These are phyloP conservation scores for Vairimorpha ceranae DNA, from an alignment of 371 early-diverging fungal genomes.

Conservation along the genomic window DNA sequence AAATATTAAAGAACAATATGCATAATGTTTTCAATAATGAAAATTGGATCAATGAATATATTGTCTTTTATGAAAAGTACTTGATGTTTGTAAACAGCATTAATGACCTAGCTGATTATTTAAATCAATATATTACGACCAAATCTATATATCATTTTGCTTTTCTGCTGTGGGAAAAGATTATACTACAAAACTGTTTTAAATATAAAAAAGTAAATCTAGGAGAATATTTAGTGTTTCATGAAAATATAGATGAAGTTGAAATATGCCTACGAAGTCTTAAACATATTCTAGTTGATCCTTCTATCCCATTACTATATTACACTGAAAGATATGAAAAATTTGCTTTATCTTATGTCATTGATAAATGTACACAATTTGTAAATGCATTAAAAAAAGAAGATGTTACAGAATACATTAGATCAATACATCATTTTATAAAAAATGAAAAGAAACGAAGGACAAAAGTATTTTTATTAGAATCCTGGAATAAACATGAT, in stretches of 20 bases:
- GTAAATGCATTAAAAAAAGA: neutral
- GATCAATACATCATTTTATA: conserved; percentile 2
- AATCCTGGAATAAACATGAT: conserved; percentile 24
- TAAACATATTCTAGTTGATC: conserved; percentile 22
- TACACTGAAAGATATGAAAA: conserved; percentile 47
- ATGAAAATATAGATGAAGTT: conserved; percentile 8
- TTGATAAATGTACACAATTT: conserved; percentile 19
- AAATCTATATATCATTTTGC: conserved; percentile 42
- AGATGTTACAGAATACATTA: conserved; percentile 14
- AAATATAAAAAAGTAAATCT: conserved; percentile 34
- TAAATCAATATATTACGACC: conserved; percentile 38
- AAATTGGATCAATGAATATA: conserved; percentile 31
- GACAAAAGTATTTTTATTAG: conserved; percentile 22
- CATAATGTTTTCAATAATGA: conserved; percentile 5
- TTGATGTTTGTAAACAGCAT: conserved; percentile 10
- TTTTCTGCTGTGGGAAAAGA: conserved; percentile 49
- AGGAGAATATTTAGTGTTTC: conserved; percentile 16
- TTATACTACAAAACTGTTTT: conserved; percentile 29
- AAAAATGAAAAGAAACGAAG: conserved; percentile 4
- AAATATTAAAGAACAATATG: conserved; percentile 6
- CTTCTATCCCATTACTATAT: conserved; percentile 21
- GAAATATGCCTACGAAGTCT: conserved; percentile 21
- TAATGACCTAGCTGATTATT: conserved; percentile 25
- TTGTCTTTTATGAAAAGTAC: conserved; percentile 22
- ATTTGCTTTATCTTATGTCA: conserved; percentile 23